Evolutionary conservation across 768 basidiomycete species (phyloP).

Genomic region (Tylopilus balloui): DNA sequence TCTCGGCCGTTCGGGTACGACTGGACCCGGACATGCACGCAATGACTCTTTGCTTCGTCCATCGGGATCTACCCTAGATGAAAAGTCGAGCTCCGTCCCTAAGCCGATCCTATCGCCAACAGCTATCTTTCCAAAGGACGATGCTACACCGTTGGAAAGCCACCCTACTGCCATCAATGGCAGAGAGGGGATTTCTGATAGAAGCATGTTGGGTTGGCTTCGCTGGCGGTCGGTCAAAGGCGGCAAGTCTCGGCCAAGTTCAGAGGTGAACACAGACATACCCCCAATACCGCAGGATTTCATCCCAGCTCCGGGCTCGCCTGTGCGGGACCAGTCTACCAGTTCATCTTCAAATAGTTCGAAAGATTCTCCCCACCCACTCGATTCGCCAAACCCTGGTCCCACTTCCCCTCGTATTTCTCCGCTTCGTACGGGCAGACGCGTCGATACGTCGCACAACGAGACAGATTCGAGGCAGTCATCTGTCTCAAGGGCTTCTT

Average conservation of each 20-base stretch:
- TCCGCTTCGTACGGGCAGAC: constrained; percentile 15
- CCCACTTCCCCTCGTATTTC: constrained; percentile 7
- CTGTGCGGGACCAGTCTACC: constrained; percentile 21
- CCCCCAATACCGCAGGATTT: constrained; percentile 13
- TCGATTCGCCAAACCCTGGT: constrained; percentile 16
- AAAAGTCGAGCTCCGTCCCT: constrained; percentile 17
- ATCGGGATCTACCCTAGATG: constrained; percentile 20
- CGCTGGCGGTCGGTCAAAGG: constrained; percentile 25
- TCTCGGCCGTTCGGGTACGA: constrained; percentile 13
- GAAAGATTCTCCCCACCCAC: constrained; percentile 21
- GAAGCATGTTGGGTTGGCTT: constrained; percentile 34
- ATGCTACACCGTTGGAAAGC: constrained; percentile 23
- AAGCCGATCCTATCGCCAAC: constrained; percentile 14
- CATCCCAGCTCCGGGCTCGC: constrained; percentile 12
- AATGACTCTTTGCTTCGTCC: constrained; percentile 20
- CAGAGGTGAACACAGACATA: constrained; percentile 15
- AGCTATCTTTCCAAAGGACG: constrained; percentile 18
- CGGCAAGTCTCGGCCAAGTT: constrained; percentile 21
- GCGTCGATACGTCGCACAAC: neutral
- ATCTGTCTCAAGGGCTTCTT: constrained; percentile 15
- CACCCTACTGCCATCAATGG: constrained; percentile 28
- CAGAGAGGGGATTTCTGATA: constrained; percentile 39
- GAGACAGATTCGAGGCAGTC: constrained; percentile 23
- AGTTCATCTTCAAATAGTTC: constrained; percentile 23
- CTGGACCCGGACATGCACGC: constrained; percentile 14